Evolutionary conservation across 257 asterid species (phyloP).

Genomic region (Anisodus acutangulus): DNA sequence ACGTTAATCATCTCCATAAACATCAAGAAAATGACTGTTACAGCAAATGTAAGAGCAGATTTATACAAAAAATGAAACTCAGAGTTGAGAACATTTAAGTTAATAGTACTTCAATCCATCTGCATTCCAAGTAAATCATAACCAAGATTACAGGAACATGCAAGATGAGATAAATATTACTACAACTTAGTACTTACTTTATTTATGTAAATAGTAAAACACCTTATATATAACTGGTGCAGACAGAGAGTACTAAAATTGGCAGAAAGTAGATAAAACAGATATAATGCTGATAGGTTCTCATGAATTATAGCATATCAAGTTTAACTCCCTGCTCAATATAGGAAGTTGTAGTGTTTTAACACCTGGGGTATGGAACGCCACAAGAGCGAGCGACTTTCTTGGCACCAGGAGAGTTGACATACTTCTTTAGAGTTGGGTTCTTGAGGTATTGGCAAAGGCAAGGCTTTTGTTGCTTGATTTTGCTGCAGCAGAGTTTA

Average conservation of each 20-base stretch:
- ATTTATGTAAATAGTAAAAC: constrained; percentile 7
- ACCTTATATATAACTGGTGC: neutral
- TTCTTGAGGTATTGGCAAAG: constrained; percentile 42
- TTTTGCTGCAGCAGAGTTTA: constrained; percentile 39
- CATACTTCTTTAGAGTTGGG: constrained; percentile 32
- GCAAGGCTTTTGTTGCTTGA: constrained; percentile 40
- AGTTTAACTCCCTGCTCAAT: neutral
- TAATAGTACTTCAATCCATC: too few relatives aligned
- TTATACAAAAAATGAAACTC: too few relatives aligned
- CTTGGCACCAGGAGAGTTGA: constrained; percentile 35
- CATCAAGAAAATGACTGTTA: too few relatives aligned
- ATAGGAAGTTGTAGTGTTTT: neutral
- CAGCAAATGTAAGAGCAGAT: too few relatives aligned
- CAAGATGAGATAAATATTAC: too few relatives aligned
- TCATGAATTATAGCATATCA: neutral
- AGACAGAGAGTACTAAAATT: constrained; percentile 4
- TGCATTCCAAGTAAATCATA: too few relatives aligned
- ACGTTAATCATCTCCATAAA: too few relatives aligned
- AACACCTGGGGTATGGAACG: constrained; percentile 43
- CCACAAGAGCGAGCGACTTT: constrained; percentile 39
- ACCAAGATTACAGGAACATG: too few relatives aligned
- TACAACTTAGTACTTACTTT: too few relatives aligned
- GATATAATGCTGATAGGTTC: neutral
- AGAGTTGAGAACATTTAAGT: too few relatives aligned
- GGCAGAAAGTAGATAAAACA: too few relatives aligned